These are phyloP conservation scores for Talaromyces albobiverticillius DNA, from an alignment of 2,329 filamentous ascomycete genomes.

Conservation along the genomic window DNA sequence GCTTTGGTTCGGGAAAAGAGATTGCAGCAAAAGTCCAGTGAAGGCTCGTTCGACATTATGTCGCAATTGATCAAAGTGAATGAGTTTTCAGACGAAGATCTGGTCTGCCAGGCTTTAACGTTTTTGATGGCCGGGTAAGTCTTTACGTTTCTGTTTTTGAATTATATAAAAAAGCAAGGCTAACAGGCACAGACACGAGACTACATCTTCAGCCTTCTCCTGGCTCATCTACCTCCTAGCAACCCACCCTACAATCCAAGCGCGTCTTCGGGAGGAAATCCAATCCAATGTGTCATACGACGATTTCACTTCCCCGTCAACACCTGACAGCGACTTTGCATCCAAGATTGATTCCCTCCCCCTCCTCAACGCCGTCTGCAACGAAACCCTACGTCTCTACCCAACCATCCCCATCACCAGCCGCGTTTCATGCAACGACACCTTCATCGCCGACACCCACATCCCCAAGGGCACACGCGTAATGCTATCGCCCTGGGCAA, in stretches of 20 bases:
- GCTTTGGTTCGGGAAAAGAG: no score
- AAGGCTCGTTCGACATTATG: constrained; percentile 63
- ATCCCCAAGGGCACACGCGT: constrained; percentile 70
- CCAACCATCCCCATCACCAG: constrained; percentile 69
- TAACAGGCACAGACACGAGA: constrained; percentile 22
- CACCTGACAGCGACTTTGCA: not conserved
- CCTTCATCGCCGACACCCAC: constrained; percentile 59
- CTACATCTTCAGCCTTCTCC: constrained; percentile 22
- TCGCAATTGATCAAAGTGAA: constrained; percentile 75
- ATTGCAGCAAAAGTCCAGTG: not conserved
- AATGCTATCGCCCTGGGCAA: constrained; percentile 62
- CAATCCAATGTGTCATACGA: constrained; percentile 17
- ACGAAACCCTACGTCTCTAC: constrained; percentile 71
- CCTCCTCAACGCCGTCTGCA: constrained; percentile 76
- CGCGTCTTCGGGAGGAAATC: constrained; percentile 22
- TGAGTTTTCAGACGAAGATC: constrained; percentile 70
- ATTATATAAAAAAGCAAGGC: constrained; percentile 35
- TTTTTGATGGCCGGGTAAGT: constrained; percentile 66
- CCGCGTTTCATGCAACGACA: constrained; percentile 64
- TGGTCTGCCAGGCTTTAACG: constrained; percentile 88
- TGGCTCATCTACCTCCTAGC: constrained; percentile 24
- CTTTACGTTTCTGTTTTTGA: constrained; percentile 24
- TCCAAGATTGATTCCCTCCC: constrained; percentile 59
- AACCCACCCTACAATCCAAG: constrained; percentile 21
- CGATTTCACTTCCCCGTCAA: not conserved